These are phyloP conservation scores for Phialemoniopsis sp. DNA, from an alignment of 2,329 filamentous ascomycete species.

Conservation along the genomic window DNA sequence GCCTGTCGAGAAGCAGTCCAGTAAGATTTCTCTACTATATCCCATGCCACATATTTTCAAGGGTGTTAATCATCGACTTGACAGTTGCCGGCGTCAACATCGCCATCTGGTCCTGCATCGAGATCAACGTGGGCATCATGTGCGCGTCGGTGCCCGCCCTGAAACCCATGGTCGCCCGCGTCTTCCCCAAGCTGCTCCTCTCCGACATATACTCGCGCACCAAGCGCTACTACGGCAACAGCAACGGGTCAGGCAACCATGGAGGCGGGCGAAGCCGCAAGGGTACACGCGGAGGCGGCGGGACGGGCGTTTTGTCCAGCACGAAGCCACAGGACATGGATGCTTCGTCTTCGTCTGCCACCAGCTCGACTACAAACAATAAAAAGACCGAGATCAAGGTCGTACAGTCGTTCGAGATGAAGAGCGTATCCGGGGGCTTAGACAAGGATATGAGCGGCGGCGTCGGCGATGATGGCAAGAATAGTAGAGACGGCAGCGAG, in stretches of 20 bases:
- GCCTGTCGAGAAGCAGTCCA: constrained; percentile 3
- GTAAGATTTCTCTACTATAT: constrained; percentile 1
- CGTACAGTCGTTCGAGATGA: constrained; percentile 12
- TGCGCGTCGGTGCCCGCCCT: constrained; percentile 32
- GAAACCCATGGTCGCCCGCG: constrained; percentile 32
- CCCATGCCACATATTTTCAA: not conserved
- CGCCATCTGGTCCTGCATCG: constrained; percentile 19
- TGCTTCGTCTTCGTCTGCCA: too few relatives aligned
- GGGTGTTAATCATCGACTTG: not conserved
- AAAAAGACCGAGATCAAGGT: constrained; percentile 19
- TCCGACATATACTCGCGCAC: constrained; percentile 8
- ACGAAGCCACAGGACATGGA: not conserved
- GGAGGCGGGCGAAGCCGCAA: not conserved
- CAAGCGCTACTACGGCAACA: constrained; percentile 5
- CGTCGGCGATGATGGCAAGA: constrained; percentile 1
- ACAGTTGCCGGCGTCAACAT: constrained; percentile 13
- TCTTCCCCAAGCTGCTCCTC: constrained; percentile 23
- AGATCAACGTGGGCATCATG: constrained; percentile 28
- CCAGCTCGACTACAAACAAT: not conserved
- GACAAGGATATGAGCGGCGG: not conserved
- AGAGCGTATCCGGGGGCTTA: constrained; percentile 3
- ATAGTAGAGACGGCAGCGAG: constrained; percentile 9
- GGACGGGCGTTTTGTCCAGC: not conserved
- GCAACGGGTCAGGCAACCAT: not conserved
- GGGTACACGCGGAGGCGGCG: not conserved